Conservation (phyloP, 163 green algal species). For the Volvox carteri region DNA sequence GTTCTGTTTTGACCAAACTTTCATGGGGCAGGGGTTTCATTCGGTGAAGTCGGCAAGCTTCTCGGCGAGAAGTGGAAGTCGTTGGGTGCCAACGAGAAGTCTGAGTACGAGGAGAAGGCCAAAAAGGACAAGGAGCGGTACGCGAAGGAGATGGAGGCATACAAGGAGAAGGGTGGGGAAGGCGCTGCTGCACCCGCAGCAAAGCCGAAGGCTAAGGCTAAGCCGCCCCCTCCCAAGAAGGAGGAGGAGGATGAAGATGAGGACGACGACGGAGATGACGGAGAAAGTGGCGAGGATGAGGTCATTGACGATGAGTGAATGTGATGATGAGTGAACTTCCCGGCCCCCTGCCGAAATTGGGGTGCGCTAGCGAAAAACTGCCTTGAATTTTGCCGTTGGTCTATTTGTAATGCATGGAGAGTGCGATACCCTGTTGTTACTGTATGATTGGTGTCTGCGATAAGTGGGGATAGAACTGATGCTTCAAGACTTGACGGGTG, state of each 20-base stretch:
- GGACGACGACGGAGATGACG: background rate
- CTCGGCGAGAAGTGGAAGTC: slow-evolving; percentile 34
- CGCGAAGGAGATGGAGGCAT: slow-evolving; percentile 32
- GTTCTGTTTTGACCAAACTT: no score
- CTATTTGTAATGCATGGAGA: background rate
- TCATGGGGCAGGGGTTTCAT: slow-evolving; percentile 21
- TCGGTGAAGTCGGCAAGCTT: slow-evolving; percentile 44
- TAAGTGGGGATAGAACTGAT: slow-evolving; percentile 9
- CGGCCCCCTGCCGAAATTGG: no score
- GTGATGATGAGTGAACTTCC: background rate
- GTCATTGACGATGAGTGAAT: slow-evolving; percentile 36
- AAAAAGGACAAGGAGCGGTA: slow-evolving; percentile 54
- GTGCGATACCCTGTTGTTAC: background rate
- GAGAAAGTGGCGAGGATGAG: background rate
- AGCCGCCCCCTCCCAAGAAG: slow-evolving; percentile 21
- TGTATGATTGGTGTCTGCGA: background rate
- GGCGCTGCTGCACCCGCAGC: background rate
- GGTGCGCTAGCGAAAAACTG: no score
- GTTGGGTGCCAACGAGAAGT: slow-evolving; percentile 13
- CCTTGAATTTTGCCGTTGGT: background rate
- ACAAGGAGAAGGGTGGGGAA: slow-evolving; percentile 23
- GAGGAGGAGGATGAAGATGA: slow-evolving; percentile 41
- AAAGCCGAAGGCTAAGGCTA: slow-evolving; percentile 29
- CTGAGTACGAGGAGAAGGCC: slow-evolving; percentile 31
- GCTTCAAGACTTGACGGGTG: background rate